Percentiles rank a stretch among this genome's conserved stretches.
These are phyloP conservation scores for Vitis hybrid DNA, from an alignment of 177 flowering plant genomes.

Conservation along the genomic window DNA sequence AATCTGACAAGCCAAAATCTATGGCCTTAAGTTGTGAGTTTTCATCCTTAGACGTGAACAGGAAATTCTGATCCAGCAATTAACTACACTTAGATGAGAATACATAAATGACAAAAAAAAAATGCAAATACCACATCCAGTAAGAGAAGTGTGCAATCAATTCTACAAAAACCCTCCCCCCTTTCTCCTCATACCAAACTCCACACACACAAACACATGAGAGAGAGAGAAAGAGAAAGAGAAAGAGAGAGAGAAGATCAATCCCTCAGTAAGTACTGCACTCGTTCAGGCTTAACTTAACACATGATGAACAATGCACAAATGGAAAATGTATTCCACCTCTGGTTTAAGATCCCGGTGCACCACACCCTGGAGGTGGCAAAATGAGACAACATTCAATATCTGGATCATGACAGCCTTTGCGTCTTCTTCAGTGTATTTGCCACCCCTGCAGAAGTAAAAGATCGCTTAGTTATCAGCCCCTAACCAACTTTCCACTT, in stretches of 20 bases:
- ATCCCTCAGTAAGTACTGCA: too few species aligned
- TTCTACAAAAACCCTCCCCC: background rate
- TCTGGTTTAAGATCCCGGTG: conserved; percentile 98
- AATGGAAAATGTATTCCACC: conserved; percentile 32
- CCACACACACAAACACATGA: too few species aligned
- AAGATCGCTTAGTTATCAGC: conserved; percentile 11
- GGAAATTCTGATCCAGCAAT: conserved; percentile 45
- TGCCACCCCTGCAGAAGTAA: conserved; percentile 74
- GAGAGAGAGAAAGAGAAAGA: background rate
- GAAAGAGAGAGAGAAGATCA: background rate
- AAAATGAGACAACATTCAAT: conserved; percentile 81
- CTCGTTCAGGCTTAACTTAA: background rate
- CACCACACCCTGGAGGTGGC: conserved; percentile 96
- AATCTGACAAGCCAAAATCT: conserved; percentile 65
- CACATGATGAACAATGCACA: background rate
- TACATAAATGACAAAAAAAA: conserved; percentile 1
- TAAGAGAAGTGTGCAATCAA: background rate
- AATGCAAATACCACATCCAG: background rate
- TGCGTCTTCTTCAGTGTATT: conserved; percentile 82
- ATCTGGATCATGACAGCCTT: conserved; percentile 81
- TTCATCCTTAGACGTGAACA: conserved; percentile 52
- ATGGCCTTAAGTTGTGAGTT: conserved; percentile 52
- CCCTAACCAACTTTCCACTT: background rate
- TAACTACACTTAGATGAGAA: conserved; percentile 19
- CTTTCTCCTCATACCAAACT: too few species aligned